A percentile compares a stretch with the other conserved stretches of the same genome.
Conservation (phyloP, 2,329 filamentous ascomycete genomes). For the Cercospora sp. region DNA sequence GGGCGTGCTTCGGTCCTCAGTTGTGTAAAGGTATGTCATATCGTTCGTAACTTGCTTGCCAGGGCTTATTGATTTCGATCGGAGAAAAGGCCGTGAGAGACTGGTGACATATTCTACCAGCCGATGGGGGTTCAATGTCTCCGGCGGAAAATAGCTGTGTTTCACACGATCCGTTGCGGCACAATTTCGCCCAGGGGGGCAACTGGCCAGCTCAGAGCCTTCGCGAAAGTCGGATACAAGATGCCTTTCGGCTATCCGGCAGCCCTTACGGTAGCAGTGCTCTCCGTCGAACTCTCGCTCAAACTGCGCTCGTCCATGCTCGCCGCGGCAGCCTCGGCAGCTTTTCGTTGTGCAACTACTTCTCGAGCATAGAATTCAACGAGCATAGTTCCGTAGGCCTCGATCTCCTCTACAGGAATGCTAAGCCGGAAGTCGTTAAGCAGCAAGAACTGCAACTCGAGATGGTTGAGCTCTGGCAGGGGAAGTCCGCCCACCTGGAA, state of each 20-base stretch:
- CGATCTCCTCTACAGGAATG: conserved; percentile 90
- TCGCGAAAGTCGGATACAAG: not conserved
- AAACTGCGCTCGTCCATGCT: conserved; percentile 33
- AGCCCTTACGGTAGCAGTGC: conserved; percentile 36
- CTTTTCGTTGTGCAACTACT: conserved; percentile 66
- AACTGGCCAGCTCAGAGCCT: not conserved
- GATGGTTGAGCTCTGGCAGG: conserved; percentile 86
- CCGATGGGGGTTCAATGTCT: not conserved
- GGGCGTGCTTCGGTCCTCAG: not conserved
- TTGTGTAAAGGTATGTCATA: not conserved
- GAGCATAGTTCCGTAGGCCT: conserved; percentile 96
- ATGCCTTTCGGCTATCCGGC: conserved; percentile 17
- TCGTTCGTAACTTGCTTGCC: conserved; percentile 9
- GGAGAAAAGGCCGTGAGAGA: not conserved
- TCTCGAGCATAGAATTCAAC: conserved; percentile 97
- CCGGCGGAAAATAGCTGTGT: not conserved
- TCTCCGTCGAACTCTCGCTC: conserved; percentile 38
- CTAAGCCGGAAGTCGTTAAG: conserved; percentile 95
- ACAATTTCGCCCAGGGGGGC: not conserved
- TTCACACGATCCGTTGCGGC: not conserved
- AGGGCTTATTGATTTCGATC: not conserved
- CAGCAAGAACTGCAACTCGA: conserved; percentile 92
- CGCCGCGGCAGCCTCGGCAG: conserved; percentile 30
- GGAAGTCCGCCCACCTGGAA: conserved; percentile 81
- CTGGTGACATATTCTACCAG: not conserved